These are phyloP conservation scores for Sarocladium strictum DNA, from an alignment of 2,329 filamentous ascomycete species.

Conservation along the genomic window DNA sequence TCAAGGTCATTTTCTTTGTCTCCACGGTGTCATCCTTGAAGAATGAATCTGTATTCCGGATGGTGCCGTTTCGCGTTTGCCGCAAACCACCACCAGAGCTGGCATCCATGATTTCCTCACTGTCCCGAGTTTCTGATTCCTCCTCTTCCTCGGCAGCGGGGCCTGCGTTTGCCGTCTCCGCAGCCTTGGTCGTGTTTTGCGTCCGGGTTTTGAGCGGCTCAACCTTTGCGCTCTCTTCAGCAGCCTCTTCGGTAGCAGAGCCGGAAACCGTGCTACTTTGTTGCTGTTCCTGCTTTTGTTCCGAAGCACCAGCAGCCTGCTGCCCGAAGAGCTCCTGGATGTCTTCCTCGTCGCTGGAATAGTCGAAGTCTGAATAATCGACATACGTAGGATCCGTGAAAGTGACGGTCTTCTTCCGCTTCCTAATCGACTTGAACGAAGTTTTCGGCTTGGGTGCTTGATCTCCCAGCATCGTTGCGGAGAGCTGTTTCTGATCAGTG, in stretches of 20 bases:
- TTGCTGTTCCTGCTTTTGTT: conserved; percentile 23
- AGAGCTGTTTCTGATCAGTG: conserved; percentile 39
- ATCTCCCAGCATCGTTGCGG: conserved; percentile 57
- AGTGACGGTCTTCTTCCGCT: conserved; percentile 79
- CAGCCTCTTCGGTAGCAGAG: conserved; percentile 24
- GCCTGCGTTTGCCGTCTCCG: conserved; percentile 21
- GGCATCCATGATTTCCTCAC: conserved; percentile 61
- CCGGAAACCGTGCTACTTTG: conserved; percentile 24
- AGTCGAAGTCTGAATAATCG: conserved; percentile 82
- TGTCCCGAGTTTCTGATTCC: conserved; percentile 36
- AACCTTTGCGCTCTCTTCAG: conserved; percentile 49
- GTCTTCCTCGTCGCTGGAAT: conserved; percentile 68
- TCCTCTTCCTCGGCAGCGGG: conserved; percentile 20
- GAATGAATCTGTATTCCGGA: conserved; percentile 92
- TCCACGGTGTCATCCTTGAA: conserved; percentile 95
- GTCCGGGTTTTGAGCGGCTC: conserved; percentile 47
- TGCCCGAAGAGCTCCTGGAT: conserved; percentile 38
- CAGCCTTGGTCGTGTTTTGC: conserved; percentile 32
- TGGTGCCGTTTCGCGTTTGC: conserved; percentile 75
- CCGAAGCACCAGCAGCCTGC: conserved; percentile 24
- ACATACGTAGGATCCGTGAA: conserved; percentile 83
- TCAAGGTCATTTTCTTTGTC: conserved; percentile 95
- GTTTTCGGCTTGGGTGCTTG: conserved; percentile 73
- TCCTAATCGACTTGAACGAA: conserved; percentile 75
- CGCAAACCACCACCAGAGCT: conserved; percentile 44